Conservation (phyloP, 1,284 basidiomycete species). For the Sparassis latifolia region DNA sequence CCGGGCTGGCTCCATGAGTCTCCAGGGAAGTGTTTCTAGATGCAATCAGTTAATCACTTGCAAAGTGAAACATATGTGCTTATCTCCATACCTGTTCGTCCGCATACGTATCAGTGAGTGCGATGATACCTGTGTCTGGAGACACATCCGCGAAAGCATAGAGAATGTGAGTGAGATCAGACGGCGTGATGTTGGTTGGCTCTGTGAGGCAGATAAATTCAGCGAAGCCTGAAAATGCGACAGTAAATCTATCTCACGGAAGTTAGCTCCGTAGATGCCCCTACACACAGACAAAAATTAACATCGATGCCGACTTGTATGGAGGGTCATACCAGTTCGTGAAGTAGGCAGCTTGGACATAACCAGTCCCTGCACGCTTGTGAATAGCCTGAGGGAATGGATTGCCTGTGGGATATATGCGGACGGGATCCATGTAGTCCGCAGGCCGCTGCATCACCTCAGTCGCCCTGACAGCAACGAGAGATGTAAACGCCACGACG, state of each 20-base stretch:
- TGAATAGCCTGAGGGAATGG: constrained; percentile 37
- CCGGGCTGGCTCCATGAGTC: constrained; percentile 60
- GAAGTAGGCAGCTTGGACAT: constrained; percentile 59
- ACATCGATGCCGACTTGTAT: background rate
- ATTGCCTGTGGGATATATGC: constrained; percentile 31
- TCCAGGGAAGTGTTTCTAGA: constrained; percentile 57
- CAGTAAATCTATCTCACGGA: constrained; percentile 39
- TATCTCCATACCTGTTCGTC: constrained; percentile 61
- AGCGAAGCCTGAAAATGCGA: background rate
- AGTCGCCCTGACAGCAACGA: constrained; percentile 35
- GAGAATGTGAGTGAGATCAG: constrained; percentile 68
- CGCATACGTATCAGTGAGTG: constrained; percentile 75
- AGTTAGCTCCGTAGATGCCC: constrained; percentile 82
- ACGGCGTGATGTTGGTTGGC: constrained; percentile 51
- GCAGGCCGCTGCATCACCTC: constrained; percentile 52
- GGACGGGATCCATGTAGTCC: constrained; percentile 37
- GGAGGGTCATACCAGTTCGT: constrained; percentile 46
- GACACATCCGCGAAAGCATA: constrained; percentile 84
- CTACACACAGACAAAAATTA: constrained; percentile 22
- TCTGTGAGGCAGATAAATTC: constrained; percentile 29
- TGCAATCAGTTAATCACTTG: background rate
- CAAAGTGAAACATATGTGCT: background rate
- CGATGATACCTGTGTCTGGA: constrained; percentile 57
- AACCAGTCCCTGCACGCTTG: constrained; percentile 37
- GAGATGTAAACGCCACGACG: constrained; percentile 3